Base-by-base conservation (phyloP, 345 rosid genomes). In the Ricinus communis region DNA sequence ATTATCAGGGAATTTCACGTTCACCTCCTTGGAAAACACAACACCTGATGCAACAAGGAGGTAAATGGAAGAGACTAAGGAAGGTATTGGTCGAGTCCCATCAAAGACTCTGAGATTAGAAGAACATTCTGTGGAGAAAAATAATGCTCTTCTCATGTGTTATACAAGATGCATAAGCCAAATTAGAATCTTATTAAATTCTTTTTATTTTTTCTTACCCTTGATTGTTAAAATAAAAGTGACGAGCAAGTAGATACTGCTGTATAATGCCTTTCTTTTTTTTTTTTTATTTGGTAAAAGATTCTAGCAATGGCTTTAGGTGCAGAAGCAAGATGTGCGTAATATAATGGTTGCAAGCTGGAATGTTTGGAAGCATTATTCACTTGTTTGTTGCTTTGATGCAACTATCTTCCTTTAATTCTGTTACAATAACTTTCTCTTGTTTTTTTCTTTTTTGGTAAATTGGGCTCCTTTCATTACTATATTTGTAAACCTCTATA, bases 1-100 rank as follows among this genome's bases (percentile, higher is more conserved):
- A 81, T 88, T 82, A 76, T 91, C 97, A 19, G 97, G 98, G 67
- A 91, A 94, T 78, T 90, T 94, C 86, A 75, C 74, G 79, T 94
- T 88, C 87, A 91, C 88, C 61, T 64, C 90, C 18, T 79, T 90
- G 87, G 84, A 85, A 71, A 77, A 58, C 21, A 27, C 51, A 12
- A 27, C 54, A 47, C 19, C 67, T 8, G 38, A 8, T 57, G 13
- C 71, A 12, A 28, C 62, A 41, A 59, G 58, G 30, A 70, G 28
- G 25, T 43, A 38, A 72, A 28, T 36, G 51, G 28, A 51, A 24
- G 59, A 47, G 24, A 50, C 28, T n/a, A 27, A 36, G 9, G 53
- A 4, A 8, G 54, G 24, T 8, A 51, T 19, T n/a, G 30, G 13
- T 56, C 4, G 22, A n/a, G 18, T 30, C 14, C 12, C 19, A 30